Evolutionary conservation across 1,284 basidiomycete species (phyloP), one percentile per base, ranked within the genome.

Genomic region (Moesziomyces globuligerus): DNA sequence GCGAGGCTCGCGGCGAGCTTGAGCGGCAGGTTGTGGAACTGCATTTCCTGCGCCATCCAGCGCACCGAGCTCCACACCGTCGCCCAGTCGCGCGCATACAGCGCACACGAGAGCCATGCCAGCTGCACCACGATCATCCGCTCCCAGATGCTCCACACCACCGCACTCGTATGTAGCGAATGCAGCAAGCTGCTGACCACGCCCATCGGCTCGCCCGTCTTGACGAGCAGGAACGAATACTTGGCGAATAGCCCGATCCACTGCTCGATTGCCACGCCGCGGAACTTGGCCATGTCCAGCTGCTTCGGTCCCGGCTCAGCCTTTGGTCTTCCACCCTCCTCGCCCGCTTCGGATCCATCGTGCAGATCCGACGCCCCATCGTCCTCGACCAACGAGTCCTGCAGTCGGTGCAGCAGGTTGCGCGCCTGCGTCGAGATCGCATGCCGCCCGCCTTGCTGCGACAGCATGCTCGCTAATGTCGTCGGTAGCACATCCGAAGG

Each of bases 141-240:
- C 11, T 74, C 73, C 10, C 78, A 74, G 1, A 54, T 59, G 13
- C 67, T 51, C 72, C 71, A 74, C 1, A 80, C 64, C 4, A 74
- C 74, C 23, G 72, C 73, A 10, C 75, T 72, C 1, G 86, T 88
- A 60, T 91, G 88, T 21, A 94, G 81, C 70, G 90, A 90, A n/a
- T 91, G 87, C 7, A 71, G 85, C 85, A 84, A 90, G 86, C 92
- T 90, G 8, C 91, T 87, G 57, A 71, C 50, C 9, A 72, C 60
- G 9, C 90, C 87, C 4, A 86, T 84, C 11, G 85, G 81, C 69
- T 87, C 87, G 18, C 87, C 85, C 40, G 87, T 85, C 25, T 84
- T 84, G 68, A 92, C 91, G 34, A 94, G 84, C 7, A 91, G 85
- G 80, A 95, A 93, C 52, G 89, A 88, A 80, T 96, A 96, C 92